Percentiles rank a stretch among this genome's conserved stretches.
These are phyloP conservation scores for Bryopsis sp. DNA, from an alignment of 139 green algal genomes.

Conservation along the genomic window DNA sequence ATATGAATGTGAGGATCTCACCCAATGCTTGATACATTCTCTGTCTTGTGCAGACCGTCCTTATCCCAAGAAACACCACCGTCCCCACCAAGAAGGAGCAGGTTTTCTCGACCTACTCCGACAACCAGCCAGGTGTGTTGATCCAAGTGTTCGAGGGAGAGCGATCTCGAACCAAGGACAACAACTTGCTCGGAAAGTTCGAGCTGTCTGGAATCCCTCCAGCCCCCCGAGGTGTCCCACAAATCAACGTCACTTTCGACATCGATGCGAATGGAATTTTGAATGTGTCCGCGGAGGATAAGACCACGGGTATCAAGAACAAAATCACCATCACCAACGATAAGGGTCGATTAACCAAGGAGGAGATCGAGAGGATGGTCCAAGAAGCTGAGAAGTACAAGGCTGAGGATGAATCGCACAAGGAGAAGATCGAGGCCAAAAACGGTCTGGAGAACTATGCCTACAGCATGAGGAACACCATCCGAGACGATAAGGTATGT, in stretches of 20 bases:
- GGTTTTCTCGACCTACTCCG: slow-evolving; percentile 95
- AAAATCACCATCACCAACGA: slow-evolving; percentile 99
- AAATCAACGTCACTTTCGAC: slow-evolving; percentile 97
- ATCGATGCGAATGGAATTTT: slow-evolving; percentile 99
- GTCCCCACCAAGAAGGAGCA: slow-evolving; percentile 99
- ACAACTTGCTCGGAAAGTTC: slow-evolving; percentile 98
- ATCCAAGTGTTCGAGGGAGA: slow-evolving; percentile 94
- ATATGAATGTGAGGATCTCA: no score
- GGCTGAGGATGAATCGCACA: slow-evolving; percentile 86
- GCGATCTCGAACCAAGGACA: slow-evolving; percentile 84
- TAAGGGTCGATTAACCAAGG: slow-evolving; percentile 95
- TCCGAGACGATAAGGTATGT: slow-evolving; percentile 87
- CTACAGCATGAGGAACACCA: slow-evolving; percentile 92
- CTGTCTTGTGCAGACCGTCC: slow-evolving; percentile 77
- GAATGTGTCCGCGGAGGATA: slow-evolving; percentile 96
- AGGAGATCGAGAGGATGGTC: slow-evolving; percentile 99
- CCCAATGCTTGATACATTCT: no score
- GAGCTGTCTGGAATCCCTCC: slow-evolving; percentile 95
- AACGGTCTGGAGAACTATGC: slow-evolving; percentile 90
- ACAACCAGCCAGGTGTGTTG: slow-evolving; percentile 98
- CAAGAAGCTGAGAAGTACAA: slow-evolving; percentile 97
- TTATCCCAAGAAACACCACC: slow-evolving; percentile 96
- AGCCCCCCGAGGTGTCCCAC: slow-evolving; percentile 89
- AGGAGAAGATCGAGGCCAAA: slow-evolving; percentile 88
- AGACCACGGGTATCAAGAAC: slow-evolving; percentile 89